These are phyloP conservation scores for Xylogone sp. DNA, from an alignment of 2,329 filamentous ascomycete species.

Conservation along the genomic window DNA sequence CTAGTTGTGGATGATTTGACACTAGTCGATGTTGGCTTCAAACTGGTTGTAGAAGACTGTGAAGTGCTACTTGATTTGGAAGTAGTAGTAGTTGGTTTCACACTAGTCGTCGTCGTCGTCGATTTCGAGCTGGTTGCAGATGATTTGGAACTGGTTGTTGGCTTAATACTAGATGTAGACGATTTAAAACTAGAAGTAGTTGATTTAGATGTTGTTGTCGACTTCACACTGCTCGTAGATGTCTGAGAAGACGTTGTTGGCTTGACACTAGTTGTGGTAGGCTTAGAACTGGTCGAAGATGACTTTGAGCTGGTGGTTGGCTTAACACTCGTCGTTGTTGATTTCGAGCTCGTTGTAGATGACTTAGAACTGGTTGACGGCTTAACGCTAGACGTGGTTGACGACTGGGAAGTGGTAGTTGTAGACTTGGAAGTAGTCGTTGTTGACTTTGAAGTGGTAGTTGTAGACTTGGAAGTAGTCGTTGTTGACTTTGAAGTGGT, in stretches of 20 bases:
- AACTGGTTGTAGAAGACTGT: neutral
- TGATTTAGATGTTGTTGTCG: neutral
- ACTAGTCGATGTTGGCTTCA: neutral
- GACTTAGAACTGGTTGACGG: conserved; percentile 1
- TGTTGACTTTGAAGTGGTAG: conserved; percentile 1
- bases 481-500: neutral
- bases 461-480: conserved; percentile 3
- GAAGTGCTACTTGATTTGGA: neutral
- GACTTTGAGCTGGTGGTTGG: neutral
- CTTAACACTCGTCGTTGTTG: neutral
- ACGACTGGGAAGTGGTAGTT: neutral
- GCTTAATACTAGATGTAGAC: too few species aligned
- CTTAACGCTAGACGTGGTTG: neutral
- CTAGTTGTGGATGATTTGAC: too few species aligned
- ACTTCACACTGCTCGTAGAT: too few species aligned
- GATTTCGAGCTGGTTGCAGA: too few species aligned
- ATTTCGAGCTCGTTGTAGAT: neutral
- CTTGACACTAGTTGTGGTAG: too few species aligned
- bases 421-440: neutral
- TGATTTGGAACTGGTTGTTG: too few species aligned
- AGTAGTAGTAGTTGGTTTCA: too few species aligned
- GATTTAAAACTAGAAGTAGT: too few species aligned
- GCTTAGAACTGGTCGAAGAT: too few species aligned
- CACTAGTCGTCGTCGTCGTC: too few species aligned
- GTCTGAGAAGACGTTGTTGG: too few species aligned